Percentiles rank a stretch among this genome's conserved stretches.
Evolutionary conservation across 2,329 filamentous ascomycete species (phyloP).

Genomic region (Talaromyces sp.): DNA sequence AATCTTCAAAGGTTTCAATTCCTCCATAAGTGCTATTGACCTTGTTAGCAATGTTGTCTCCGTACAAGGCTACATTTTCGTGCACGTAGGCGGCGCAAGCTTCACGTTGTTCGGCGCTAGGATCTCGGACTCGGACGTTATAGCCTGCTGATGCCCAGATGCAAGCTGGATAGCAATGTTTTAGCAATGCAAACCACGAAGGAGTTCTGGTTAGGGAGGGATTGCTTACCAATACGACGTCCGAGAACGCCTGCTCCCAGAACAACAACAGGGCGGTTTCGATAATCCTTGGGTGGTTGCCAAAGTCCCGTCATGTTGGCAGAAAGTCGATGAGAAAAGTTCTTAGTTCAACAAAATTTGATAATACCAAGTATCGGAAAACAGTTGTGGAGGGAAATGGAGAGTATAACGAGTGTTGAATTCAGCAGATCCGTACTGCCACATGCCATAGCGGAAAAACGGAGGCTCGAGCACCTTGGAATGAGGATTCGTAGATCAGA

Average conservation of each 20-base stretch:
- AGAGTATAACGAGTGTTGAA: too few relatives aligned
- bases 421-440: too few relatives aligned
- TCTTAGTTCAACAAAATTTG: too few relatives aligned
- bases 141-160: slow-evolving; percentile 33
- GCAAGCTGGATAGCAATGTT: slow-evolving; percentile 20
- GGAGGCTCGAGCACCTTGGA: too few relatives aligned
- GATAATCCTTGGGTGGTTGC: slow-evolving; percentile 25
- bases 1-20: neutral
- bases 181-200: neutral
- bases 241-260: slow-evolving; percentile 41
- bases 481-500: too few relatives aligned
- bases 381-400: too few relatives aligned
- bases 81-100: slow-evolving; percentile 17
- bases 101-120: slow-evolving; percentile 27
- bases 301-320: slow-evolving; percentile 13
- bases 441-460: slow-evolving; percentile 48
- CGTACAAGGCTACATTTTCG: neutral
- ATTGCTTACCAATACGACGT: slow-evolving; percentile 32
- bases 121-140: slow-evolving; percentile 26
- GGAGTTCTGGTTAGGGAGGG: too few relatives aligned
- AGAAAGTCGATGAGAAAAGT: too few relatives aligned
- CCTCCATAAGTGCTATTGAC: neutral
- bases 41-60: neutral
- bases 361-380: too few relatives aligned
- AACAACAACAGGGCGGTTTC: slow-evolving; percentile 36